Base-by-base conservation (phyloP, 176 grass and related monocot genomes). In the Leersia perrieri region DNA sequence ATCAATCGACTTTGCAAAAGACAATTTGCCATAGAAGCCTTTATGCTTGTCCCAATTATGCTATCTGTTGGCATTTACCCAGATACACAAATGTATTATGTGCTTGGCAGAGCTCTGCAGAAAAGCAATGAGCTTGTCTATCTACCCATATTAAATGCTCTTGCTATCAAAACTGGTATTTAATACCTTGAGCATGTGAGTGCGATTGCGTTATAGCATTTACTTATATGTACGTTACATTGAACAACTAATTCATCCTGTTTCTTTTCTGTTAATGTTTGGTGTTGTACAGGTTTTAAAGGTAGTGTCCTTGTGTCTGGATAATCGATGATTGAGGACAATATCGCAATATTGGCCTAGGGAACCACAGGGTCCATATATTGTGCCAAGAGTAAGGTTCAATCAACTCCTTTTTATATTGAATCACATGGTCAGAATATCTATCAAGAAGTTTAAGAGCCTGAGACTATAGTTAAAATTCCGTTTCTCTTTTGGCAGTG, bases 1-100 rank as follows among this genome's bases (percentile, higher is more conserved):
- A 99, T 99, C 73, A 95, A 93, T 69, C 90, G 93, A 51, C 66
- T 99, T 58, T 99, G 92, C 84, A 95, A 87, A 95, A 82, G 90
- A 61, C 14, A 78, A 40, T 88, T 86, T 73, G 72, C 92, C 29
- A 74, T 84, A 70, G 90, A 95, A 81, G 90, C 92, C 27, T 47
- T 85, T 38, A 41, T 83, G 78, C 80, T 95, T 42, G 41, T 98
- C 40, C 73, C 82, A 0, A 74, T 89, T 71, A 93, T 99, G 96
- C 49, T 99, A 80, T 75, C 73, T 81, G 58, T 86, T 69, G 88
- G 84, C 69, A 75, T 98, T 68, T 84, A 63, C 77, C 92, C 90
- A 55, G 92, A 95, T 89, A 71, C 74, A 58, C 79, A 90, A 69
- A 32, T 99, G 36, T 89, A 77, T 76, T 8, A 2, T 81, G 72